Base-by-base conservation (phyloP, 805 yeast species). In the Candida endomychidarum region DNA sequence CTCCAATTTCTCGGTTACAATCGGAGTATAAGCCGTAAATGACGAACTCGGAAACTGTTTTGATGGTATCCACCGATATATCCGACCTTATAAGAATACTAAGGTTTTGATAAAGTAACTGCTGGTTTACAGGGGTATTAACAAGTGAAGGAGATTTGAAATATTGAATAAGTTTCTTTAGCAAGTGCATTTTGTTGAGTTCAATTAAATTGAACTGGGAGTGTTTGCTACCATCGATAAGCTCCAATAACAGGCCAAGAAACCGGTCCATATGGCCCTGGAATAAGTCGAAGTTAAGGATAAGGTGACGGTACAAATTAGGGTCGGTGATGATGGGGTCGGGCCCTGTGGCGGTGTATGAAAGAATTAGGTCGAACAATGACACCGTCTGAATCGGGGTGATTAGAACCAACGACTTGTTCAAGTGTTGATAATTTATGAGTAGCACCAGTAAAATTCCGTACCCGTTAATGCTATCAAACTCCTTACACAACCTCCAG, bases 261-360 rank as follows among this genome's bases (percentile, higher is more conserved):
- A 84, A 57, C 39, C 72, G 74, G 34, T 76, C 64, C 38, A 80
- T 63, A 0, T 80, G 67, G 27, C 76, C 80, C 40, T 67, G 63
- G 40, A 79, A 83, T 45, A 83, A 71, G 45, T 86, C 89, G 14
- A 80, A 67, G 26, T 85, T 67, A 31, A 87, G 55, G 1, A 66
- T 42, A 14, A 68, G 45, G 29, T 68, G 59, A 24, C 77, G 70
- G 52, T 83, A 88, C 0, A 83, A 83, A 2, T 60, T 43, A 0
- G 75, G 68, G 48, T 84, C 80, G 6, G 65, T 61, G 1, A 87
- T 65, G 2, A 81, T 55, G 0, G 91, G 81, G 6, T 78, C 78
- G 23, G 59, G 0, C 47, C 79, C 68, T 56, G 77, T 81, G 0
- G 93, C 95, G 31, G 75, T 68, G 53, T 69, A 75, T 4, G 56